Conservation (phyloP, 2,329 filamentous ascomycete genomes). For the Ceratocystis cacaofunesta region DNA sequence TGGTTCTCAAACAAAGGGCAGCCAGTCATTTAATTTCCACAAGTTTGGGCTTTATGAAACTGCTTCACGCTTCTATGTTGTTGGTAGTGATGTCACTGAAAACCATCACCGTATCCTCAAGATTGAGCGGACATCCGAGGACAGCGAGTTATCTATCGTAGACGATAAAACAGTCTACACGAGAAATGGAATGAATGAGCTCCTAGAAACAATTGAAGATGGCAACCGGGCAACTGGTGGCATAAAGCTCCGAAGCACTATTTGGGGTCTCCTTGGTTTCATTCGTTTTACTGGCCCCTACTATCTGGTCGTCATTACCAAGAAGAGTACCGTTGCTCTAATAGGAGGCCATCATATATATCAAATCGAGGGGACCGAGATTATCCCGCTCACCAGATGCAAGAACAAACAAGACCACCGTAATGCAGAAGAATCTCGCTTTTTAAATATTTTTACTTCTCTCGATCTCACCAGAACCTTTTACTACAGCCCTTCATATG, state of each 20-base stretch:
- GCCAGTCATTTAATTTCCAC: conserved; percentile 41
- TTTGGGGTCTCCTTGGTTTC: conserved; percentile 89
- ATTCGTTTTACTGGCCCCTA: conserved; percentile 91
- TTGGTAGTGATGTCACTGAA: conserved; percentile 82
- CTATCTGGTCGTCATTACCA: conserved; percentile 94
- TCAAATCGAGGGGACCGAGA: conserved; percentile 83
- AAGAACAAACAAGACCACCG: conserved; percentile 60
- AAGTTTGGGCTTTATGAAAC: conserved; percentile 98
- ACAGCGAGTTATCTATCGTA: conserved; percentile 62
- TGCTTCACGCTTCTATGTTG: conserved; percentile 80
- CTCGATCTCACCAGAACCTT: conserved; percentile 83
- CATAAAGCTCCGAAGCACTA: conserved; percentile 74
- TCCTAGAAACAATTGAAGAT: conserved; percentile 89
- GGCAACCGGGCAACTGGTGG: conserved; percentile 85
- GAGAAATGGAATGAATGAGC: conserved; percentile 77
- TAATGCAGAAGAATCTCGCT: conserved; percentile 79
- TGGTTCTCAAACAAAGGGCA: neutral
- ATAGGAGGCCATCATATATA: conserved; percentile 93
- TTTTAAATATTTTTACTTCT: conserved; percentile 76
- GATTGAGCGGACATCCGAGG: conserved; percentile 74
- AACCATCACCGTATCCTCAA: conserved; percentile 82
- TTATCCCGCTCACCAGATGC: conserved; percentile 70
- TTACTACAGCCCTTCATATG: conserved; percentile 97
- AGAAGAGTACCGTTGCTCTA: conserved; percentile 90
- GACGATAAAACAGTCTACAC: conserved; percentile 94